These are phyloP conservation scores for Camellia oleifera DNA, from an alignment of 179 eudicot species.

Conservation along the genomic window DNA sequence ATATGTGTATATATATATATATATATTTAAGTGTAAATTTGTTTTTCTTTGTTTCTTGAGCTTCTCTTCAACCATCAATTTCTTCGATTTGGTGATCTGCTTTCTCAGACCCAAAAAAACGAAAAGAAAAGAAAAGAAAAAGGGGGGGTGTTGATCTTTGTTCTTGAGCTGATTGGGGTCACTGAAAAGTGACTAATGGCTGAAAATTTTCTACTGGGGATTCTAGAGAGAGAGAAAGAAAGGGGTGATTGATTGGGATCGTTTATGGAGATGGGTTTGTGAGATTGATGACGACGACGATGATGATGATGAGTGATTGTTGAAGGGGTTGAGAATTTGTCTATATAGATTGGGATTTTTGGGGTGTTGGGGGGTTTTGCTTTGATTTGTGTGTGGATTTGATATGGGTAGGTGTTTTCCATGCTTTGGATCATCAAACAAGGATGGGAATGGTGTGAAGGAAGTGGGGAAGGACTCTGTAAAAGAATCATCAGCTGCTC, in stretches of 20 bases:
- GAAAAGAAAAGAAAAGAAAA: too few relatives aligned
- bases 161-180: slow-evolving; percentile 22
- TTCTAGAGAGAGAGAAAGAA: slow-evolving; percentile 22
- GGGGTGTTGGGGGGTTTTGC: slow-evolving; percentile 15
- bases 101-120: slow-evolving; percentile 12
- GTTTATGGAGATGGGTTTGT: not conserved
- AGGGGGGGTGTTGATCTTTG: not conserved
- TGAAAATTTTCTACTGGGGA: slow-evolving; percentile 6
- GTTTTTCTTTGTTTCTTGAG: slow-evolving; percentile 13
- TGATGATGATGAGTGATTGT: slow-evolving; percentile 19
- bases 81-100: slow-evolving; percentile 83
- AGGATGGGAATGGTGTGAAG: slow-evolving; percentile 50
- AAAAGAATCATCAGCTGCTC: slow-evolving; percentile 37
- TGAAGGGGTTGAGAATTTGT: slow-evolving; percentile 5
- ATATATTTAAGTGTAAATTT: not conserved
- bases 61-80: slow-evolving; percentile 47
- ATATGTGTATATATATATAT: not conserved
- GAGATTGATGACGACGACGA: slow-evolving; percentile 11
- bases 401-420: slow-evolving; percentile 87
- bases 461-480: slow-evolving; percentile 41
- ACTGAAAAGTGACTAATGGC: slow-evolving; percentile 20
- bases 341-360: not conserved
- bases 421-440: slow-evolving; percentile 72
- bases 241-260: slow-evolving; percentile 24
- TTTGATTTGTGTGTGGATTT: slow-evolving; percentile 31